Percentiles rank a stretch among this genome's conserved stretches.
phyloP scores from a whole-genome alignment of 1,139 yeast species.

The Torulaspora globosa region DNA sequence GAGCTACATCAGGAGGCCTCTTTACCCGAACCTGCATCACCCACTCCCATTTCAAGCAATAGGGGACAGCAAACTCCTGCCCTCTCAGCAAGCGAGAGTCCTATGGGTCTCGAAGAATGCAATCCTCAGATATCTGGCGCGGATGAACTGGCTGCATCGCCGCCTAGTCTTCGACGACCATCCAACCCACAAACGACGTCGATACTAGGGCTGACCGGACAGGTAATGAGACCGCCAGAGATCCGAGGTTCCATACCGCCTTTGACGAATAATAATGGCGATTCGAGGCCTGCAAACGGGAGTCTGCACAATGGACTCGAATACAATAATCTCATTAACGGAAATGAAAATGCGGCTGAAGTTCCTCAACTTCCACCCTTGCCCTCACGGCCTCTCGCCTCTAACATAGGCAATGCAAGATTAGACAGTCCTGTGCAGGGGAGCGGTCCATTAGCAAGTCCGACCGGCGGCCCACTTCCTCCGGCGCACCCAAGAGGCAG shows the following conservation, averaged over 20 bases:
- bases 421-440: neutral
- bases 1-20: slow-evolving; percentile 7
- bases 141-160: neutral
- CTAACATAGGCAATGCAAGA: neutral
- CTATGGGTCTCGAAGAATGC: neutral
- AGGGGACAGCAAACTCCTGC: slow-evolving; percentile 11
- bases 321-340: neutral
- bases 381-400: neutral
- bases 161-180: slow-evolving; percentile 7
- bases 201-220: slow-evolving; percentile 14
- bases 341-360: neutral
- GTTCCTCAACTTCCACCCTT: slow-evolving; percentile 6
- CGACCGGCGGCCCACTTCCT: neutral
- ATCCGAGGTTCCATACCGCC: slow-evolving; percentile 10
- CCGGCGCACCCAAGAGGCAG: slow-evolving; percentile 11
- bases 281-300: neutral
- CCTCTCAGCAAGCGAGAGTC: slow-evolving; percentile 2
- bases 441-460: neutral
- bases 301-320: neutral
- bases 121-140: neutral
- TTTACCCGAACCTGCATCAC: slow-evolving; percentile 10
- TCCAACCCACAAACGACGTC: slow-evolving; percentile 7
- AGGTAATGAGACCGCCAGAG: slow-evolving; percentile 7
- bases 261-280: neutral
- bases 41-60: slow-evolving; percentile 8